Conservation (phyloP, 768 basidiomycete genomes). For the Psilocybe cubensis region DNA sequence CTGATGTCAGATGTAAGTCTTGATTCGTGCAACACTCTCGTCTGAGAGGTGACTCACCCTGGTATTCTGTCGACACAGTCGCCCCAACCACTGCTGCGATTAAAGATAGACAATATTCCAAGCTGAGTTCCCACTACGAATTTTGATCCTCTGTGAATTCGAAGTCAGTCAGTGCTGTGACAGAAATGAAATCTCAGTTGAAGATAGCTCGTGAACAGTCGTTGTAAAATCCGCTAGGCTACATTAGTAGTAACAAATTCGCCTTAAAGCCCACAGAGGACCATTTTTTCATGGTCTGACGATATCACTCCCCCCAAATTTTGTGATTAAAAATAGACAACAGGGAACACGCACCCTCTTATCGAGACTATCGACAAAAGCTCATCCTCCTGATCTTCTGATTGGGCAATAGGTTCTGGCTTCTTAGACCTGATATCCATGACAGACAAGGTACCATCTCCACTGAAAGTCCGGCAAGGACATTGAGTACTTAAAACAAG, state of each 20-base stretch:
- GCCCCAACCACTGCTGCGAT: conserved; percentile 84
- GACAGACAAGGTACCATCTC: conserved; percentile 92
- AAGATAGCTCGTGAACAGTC: not conserved
- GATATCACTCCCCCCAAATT: not conserved
- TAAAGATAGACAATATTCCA: conserved; percentile 90
- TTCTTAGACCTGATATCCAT: conserved; percentile 89
- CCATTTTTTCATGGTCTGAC: not conserved
- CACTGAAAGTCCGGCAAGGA: conserved; percentile 48
- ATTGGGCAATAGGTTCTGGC: conserved; percentile 76
- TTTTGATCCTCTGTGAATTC: conserved; percentile 64
- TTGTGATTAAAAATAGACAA: not conserved
- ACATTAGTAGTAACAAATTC: not conserved
- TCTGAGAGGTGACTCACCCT: conserved; percentile 53
- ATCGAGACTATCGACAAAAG: conserved; percentile 85
- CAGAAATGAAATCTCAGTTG: not conserved
- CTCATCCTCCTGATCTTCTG: conserved; percentile 97
- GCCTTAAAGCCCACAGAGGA: not conserved
- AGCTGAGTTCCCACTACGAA: conserved; percentile 87
- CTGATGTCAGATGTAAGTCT: conserved; percentile 40
- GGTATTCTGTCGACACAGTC: conserved; percentile 92
- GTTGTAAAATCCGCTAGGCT: not conserved
- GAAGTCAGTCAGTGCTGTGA: not conserved
- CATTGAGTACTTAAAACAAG: not conserved
- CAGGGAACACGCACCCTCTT: conserved; percentile 59
- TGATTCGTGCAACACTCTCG: not conserved